Percentiles rank a stretch among this genome's conserved stretches.
Evolutionary conservation across 2,329 filamentous ascomycete species (phyloP).

Genomic region (Ceratocystis variospora): DNA sequence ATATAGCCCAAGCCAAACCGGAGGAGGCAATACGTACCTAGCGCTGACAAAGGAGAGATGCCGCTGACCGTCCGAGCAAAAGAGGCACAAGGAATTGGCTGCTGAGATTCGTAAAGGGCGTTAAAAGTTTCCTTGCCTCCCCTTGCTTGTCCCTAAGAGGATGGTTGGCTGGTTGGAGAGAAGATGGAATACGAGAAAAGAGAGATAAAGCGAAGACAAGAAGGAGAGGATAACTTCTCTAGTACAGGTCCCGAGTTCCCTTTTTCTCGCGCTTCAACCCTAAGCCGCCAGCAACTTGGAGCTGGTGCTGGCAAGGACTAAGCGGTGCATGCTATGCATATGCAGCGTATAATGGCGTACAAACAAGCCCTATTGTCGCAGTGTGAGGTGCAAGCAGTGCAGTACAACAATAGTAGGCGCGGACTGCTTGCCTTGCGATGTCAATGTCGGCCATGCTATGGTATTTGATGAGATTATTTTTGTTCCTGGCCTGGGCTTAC

Average conservation of each 20-base stretch:
- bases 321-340: too few relatives aligned
- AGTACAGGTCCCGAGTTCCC: too few relatives aligned
- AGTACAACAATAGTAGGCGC: too few relatives aligned
- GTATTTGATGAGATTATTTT: not conserved
- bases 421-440: too few relatives aligned
- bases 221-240: not conserved
- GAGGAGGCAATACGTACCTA: not conserved
- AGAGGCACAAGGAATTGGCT: not conserved
- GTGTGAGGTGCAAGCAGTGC: not conserved
- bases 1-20: not conserved
- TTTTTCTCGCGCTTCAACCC: too few relatives aligned
- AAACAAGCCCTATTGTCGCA: not conserved
- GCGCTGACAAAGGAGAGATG: not conserved
- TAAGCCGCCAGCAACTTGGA: too few relatives aligned
- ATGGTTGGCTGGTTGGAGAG: not conserved
- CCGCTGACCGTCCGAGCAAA: not conserved
- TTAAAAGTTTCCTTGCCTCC: not conserved
- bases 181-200: slow-evolving; percentile 2
- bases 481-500: not conserved
- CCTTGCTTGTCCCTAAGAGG: not conserved
- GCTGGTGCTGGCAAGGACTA: too few relatives aligned
- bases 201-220: not conserved
- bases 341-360: too few relatives aligned
- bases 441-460: too few relatives aligned
- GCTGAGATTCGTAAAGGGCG: not conserved